Percentiles rank a stretch among this genome's conserved stretches.
Conservation (phyloP, 1,284 basidiomycete genomes). For the Moniliella sp. region DNA sequence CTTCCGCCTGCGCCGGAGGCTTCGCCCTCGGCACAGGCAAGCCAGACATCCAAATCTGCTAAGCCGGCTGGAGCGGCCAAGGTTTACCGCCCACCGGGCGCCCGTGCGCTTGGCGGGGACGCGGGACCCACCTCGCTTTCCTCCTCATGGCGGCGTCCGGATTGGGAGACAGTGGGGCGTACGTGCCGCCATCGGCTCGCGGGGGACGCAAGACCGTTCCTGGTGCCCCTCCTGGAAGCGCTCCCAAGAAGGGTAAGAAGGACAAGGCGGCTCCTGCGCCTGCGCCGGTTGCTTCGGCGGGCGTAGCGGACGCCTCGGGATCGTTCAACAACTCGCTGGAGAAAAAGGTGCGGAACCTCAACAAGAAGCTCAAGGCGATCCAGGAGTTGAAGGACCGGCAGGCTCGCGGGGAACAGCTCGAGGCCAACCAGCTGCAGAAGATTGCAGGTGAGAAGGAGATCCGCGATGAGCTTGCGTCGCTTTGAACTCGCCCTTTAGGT, state of each 20-base stretch:
- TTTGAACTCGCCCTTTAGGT: conserved; percentile 26
- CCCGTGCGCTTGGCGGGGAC: too few species aligned
- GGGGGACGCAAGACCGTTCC: neutral
- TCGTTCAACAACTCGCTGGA: conserved; percentile 19
- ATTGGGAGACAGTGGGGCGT: conserved; percentile 38
- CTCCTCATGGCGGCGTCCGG: too few species aligned
- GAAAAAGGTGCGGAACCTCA: conserved; percentile 50
- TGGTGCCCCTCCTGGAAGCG: neutral
- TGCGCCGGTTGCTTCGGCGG: conserved; percentile 3
- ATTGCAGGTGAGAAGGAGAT: conserved; percentile 70
- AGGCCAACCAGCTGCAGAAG: conserved; percentile 82
- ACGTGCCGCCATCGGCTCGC: conserved; percentile 5
- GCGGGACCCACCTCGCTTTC: too few species aligned
- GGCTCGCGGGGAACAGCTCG: conserved; percentile 65
- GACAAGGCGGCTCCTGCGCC: conserved; percentile 1
- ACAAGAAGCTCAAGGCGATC: conserved; percentile 82
- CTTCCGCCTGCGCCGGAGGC: conserved; percentile 54
- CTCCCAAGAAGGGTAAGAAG: conserved; percentile 44
- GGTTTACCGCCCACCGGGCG: conserved; percentile 38
- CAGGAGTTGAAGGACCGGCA: conserved; percentile 79
- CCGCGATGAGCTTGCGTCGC: conserved; percentile 48
- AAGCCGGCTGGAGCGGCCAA: conserved; percentile 31
- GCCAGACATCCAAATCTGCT: conserved; percentile 25
- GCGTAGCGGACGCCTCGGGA: conserved; percentile 16
- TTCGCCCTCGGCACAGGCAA: conserved; percentile 41